Evolutionary conservation across 1,284 basidiomycete genomes (phyloP), one percentile per base, ranked within the genome.

Genomic region (Takashimella tepidaria): DNA sequence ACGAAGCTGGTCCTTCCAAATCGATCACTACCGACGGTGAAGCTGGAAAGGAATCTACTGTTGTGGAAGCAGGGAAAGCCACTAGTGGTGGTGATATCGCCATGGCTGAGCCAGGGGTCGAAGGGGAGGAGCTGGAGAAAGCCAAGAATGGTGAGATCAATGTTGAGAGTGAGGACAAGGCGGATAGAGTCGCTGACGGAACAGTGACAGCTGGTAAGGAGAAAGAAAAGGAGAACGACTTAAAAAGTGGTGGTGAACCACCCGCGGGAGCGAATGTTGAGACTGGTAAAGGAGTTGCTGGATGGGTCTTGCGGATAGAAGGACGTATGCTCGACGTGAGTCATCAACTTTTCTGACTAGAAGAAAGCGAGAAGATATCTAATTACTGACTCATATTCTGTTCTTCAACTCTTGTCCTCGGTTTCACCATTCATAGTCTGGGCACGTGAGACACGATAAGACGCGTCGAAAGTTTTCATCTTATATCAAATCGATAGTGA

Each of bases 301-400:
- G 90, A 0, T 98, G 92, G 92, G 83, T 86, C 41, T 78, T 97
- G 54, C 87, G 84, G 68, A 83, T 97, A 53, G 92, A 97, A 64
- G 93, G 93, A 0, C 81, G 92, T 49, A 70, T 98, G 54, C 79
- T 97, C 3, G 80, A 81, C 56, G 76, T 77, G 51, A 67, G 75
- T 66, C n/a, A n/a, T n/a, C n/a, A n/a, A n/a, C n/a, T n/a, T n/a
- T n/a, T n/a, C n/a, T n/a, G n/a, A n/a, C n/a, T n/a, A n/a, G n/a
- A n/a, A n/a, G n/a, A n/a, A n/a, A n/a, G n/a, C n/a, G n/a, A n/a
- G n/a, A n/a, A n/a, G n/a, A n/a, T n/a, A n/a, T n/a, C n/a, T n/a
- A n/a, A n/a, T n/a, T n/a, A n/a, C n/a, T n/a, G n/a, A n/a, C n/a
- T n/a, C n/a, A n/a, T n/a, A n/a, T n/a, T n/a, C n/a, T n/a, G n/a